phyloP scores from a whole-genome alignment of 495 filamentous ascomycete species.

The Talaromyces nanjingensis region DNA sequence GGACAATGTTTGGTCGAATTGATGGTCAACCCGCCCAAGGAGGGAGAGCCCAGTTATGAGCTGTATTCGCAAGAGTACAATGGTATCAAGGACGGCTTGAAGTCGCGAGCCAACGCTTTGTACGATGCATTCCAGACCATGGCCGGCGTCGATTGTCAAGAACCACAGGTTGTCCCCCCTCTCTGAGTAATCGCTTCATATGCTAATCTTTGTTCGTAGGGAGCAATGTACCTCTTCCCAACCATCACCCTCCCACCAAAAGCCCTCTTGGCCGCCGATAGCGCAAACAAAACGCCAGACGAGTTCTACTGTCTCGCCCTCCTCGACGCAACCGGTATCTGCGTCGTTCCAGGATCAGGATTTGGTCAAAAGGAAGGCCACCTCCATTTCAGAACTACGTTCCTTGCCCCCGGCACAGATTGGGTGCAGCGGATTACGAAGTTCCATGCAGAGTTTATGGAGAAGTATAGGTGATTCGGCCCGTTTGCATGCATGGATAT shows the following conservation, averaged over 20 bases:
- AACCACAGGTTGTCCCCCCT: slow-evolving; percentile 43
- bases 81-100: slow-evolving; percentile 66
- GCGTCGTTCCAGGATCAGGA: slow-evolving; percentile 82
- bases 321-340: slow-evolving; percentile 93
- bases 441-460: slow-evolving; percentile 90
- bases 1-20: slow-evolving; percentile 93
- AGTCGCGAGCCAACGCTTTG: slow-evolving; percentile 71
- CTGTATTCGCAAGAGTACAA: slow-evolving; percentile 81
- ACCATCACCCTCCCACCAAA: slow-evolving; percentile 71
- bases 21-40: slow-evolving; percentile 89
- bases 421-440: slow-evolving; percentile 84
- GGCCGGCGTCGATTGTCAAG: slow-evolving; percentile 88
- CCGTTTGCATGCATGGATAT: neutral
- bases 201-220: slow-evolving; percentile 38
- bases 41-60: slow-evolving; percentile 72
- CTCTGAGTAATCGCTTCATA: neutral
- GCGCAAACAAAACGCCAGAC: slow-evolving; percentile 69
- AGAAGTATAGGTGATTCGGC: slow-evolving; percentile 54
- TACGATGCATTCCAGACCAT: slow-evolving; percentile 86
- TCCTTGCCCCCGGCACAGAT: slow-evolving; percentile 90
- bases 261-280: slow-evolving; percentile 66
- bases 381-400: slow-evolving; percentile 93
- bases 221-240: slow-evolving; percentile 98
- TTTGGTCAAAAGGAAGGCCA: slow-evolving; percentile 92
- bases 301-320: slow-evolving; percentile 90